Conservation (phyloP, 495 filamentous ascomycete species). For the Peziza echinospora region DNA sequence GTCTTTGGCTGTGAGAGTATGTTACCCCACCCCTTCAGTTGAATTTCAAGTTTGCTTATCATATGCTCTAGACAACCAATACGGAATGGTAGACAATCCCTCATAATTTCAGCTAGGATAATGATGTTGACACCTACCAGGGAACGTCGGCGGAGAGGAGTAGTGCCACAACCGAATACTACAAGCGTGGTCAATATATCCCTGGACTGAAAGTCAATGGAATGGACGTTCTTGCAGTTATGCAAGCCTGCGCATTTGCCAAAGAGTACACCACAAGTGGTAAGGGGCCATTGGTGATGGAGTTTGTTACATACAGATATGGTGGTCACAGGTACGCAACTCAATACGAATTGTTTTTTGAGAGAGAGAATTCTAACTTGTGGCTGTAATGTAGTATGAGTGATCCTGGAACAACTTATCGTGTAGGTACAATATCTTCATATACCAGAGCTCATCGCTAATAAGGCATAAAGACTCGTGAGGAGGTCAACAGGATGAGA, state of each 20-base stretch:
- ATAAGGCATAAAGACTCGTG: conserved; percentile 37
- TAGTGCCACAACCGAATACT: conserved; percentile 93
- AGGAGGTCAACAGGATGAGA: conserved; percentile 98
- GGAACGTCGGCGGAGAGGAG: conserved; percentile 72
- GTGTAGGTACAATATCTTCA: conserved; percentile 24
- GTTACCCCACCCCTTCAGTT: too few species aligned
- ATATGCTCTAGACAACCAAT: conserved; percentile 75
- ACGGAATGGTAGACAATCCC: conserved; percentile 59
- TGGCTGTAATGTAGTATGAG: conserved; percentile 66
- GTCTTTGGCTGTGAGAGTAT: conserved; percentile 96
- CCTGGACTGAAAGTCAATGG: conserved; percentile 98
- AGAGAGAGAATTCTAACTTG: too few species aligned
- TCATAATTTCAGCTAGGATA: background rate
- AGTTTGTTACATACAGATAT: conserved; percentile 98
- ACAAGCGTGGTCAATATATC: conserved; percentile 99
- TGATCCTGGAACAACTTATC: conserved; percentile 96
- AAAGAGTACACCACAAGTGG: conserved; percentile 61
- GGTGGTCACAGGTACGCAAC: conserved; percentile 50
- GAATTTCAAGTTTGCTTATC: background rate
- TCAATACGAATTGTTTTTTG: background rate
- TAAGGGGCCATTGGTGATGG: conserved; percentile 83
- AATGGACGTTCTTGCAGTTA: conserved; percentile 97
- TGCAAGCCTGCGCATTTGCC: conserved; percentile 80
- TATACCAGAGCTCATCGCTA: conserved; percentile 1
- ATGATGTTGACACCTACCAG: background rate